A percentile compares a stretch with the other conserved stretches of the same genome.
These are phyloP conservation scores for Sclerotinia borealis DNA, from an alignment of 2,329 filamentous ascomycete species.

Conservation along the genomic window DNA sequence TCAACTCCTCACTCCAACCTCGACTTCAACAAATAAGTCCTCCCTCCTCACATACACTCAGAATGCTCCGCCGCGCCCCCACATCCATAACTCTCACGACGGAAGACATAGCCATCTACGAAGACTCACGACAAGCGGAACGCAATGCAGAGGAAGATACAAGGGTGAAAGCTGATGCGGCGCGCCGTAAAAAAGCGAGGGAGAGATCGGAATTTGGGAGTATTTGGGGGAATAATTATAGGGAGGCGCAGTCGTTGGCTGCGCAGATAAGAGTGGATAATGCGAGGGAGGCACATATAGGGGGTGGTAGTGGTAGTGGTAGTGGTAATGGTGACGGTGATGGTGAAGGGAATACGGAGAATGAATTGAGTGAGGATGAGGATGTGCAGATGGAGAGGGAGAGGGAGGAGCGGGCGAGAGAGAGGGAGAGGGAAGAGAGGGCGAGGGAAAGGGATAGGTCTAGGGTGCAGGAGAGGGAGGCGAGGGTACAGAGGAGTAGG, in stretches of 20 bases:
- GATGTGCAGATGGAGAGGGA: conserved; percentile 17
- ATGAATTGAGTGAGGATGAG: conserved; percentile 12
- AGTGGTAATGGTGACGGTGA: background rate
- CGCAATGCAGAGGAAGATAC: conserved; percentile 22
- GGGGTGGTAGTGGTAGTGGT: background rate
- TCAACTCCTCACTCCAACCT: background rate
- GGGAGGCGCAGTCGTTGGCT: conserved; percentile 1
- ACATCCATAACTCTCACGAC: conserved; percentile 63
- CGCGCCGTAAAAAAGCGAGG: background rate
- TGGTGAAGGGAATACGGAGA: background rate
- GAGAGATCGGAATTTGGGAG: background rate
- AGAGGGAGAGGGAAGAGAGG: background rate
- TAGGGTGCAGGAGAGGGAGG: conserved; percentile 18
- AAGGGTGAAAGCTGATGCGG: background rate
- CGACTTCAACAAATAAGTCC: background rate
- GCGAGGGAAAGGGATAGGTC: conserved; percentile 20
- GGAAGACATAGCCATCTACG: conserved; percentile 65
- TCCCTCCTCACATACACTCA: background rate
- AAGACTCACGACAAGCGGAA: conserved; percentile 43
- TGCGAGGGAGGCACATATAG: background rate
- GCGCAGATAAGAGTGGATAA: conserved; percentile 15
- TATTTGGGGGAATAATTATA: background rate
- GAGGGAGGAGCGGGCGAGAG: background rate
- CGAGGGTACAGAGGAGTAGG: conserved; percentile 27
- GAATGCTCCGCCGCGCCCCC: conserved; percentile 62